Conservation (phyloP, 331 rosid species). For the Stylosanthes scabra region DNA sequence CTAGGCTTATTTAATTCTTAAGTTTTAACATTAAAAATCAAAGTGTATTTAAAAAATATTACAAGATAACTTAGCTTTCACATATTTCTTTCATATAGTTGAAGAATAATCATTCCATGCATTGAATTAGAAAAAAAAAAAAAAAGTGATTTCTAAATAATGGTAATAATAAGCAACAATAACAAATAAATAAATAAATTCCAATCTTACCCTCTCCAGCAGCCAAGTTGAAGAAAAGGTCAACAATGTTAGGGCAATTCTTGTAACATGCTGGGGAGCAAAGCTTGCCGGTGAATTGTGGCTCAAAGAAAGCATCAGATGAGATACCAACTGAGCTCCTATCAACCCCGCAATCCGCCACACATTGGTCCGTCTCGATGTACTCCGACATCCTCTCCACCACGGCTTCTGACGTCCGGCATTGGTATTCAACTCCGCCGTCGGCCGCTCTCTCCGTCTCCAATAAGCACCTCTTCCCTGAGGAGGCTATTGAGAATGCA, state of each 20-base stretch:
- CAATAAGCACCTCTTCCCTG: conserved; percentile 80
- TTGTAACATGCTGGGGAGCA: conserved; percentile 73
- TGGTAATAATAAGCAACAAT: not conserved
- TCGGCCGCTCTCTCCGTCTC: conserved; percentile 57
- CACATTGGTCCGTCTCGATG: conserved; percentile 73
- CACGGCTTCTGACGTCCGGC: conserved; percentile 79
- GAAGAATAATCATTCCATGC: not conserved
- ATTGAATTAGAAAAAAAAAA: not conserved
- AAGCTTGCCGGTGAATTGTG: conserved; percentile 68
- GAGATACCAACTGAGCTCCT: conserved; percentile 80
- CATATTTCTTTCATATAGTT: not conserved
- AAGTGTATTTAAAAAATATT: not conserved
- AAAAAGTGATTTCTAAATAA: not conserved
- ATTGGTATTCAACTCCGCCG: conserved; percentile 63
- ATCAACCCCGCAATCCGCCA: conserved; percentile 72
- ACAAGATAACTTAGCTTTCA: not conserved
- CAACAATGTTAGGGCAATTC: conserved; percentile 78
- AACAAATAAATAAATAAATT: too few relatives aligned
- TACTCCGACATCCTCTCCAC: conserved; percentile 72
- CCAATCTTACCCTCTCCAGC: conserved; percentile 75
- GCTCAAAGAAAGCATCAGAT: conserved; percentile 82
- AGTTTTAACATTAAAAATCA: too few relatives aligned
- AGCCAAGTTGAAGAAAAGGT: conserved; percentile 86
- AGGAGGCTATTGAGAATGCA: conserved; percentile 73
- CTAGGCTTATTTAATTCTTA: not conserved